phyloP scores from a whole-genome alignment of 495 filamentous ascomycete genomes.

The Aspergillus steynii region DNA sequence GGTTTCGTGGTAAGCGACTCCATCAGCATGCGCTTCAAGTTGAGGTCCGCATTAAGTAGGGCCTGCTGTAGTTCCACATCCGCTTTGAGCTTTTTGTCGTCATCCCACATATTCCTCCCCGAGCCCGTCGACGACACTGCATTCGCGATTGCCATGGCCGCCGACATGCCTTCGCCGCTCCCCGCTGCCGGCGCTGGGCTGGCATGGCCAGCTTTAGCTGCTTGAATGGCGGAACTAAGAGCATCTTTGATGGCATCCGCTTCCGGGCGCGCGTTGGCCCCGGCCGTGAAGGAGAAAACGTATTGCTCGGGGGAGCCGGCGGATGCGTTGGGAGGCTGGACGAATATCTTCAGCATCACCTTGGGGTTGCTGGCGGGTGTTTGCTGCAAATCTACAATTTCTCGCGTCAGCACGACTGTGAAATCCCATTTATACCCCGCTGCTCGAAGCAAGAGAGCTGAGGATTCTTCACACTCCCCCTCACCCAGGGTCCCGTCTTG shows the following conservation, averaged over 20 bases:
- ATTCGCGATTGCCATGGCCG: slow-evolving; percentile 61
- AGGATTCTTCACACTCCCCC: background rate
- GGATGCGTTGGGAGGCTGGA: slow-evolving; percentile 55
- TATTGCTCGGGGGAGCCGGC: slow-evolving; percentile 63
- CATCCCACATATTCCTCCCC: slow-evolving; percentile 62
- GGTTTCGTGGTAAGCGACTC: slow-evolving; percentile 78
- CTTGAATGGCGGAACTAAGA: slow-evolving; percentile 73
- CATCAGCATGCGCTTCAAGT: slow-evolving; percentile 75
- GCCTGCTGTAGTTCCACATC: slow-evolving; percentile 83
- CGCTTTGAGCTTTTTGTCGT: slow-evolving; percentile 69
- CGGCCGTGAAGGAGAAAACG: slow-evolving; percentile 83
- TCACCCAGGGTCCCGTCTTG: background rate
- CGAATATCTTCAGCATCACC: slow-evolving; percentile 88
- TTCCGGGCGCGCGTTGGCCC: slow-evolving; percentile 72
- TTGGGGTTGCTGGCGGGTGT: slow-evolving; percentile 80
- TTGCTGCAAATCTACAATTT: slow-evolving; percentile 71
- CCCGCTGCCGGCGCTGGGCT: slow-evolving; percentile 34
- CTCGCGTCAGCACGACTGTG: background rate
- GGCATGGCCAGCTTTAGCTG: slow-evolving; percentile 57
- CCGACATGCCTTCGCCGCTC: slow-evolving; percentile 44
- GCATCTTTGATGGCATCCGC: slow-evolving; percentile 80
- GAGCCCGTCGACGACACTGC: slow-evolving; percentile 46
- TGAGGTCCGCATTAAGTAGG: slow-evolving; percentile 72
- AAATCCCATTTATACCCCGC: background rate
- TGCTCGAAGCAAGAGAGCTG: background rate